Evolutionary conservation across 2,329 filamentous ascomycete species (phyloP).

Genomic region (Aspergillus fumigatiaffinis): DNA sequence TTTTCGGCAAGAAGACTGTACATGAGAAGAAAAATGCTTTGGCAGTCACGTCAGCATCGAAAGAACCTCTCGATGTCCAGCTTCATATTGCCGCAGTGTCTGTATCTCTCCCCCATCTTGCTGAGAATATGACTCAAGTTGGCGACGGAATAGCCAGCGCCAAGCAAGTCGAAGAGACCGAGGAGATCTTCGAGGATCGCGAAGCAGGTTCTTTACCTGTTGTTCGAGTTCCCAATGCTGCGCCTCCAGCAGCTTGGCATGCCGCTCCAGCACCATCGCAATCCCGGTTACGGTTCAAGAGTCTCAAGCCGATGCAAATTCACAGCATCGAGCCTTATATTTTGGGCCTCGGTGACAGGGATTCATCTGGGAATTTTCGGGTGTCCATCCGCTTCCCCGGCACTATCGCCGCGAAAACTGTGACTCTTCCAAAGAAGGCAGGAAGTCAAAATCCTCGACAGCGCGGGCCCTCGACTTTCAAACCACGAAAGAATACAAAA

Average conservation of each 20-base stretch:
- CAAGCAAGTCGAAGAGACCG: constrained; percentile 71
- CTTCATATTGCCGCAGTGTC: constrained; percentile 55
- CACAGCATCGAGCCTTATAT: constrained; percentile 45
- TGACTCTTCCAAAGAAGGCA: constrained; percentile 37
- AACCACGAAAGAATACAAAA: constrained; percentile 29
- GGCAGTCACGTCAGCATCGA: constrained; percentile 64
- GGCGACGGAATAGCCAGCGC: constrained; percentile 50
- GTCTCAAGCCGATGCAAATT: constrained; percentile 53
- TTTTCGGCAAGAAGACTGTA: constrained; percentile 61
- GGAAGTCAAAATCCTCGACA: constrained; percentile 21
- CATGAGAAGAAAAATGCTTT: constrained; percentile 52
- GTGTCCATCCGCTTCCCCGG: constrained; percentile 48
- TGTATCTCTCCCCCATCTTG: constrained; percentile 61
- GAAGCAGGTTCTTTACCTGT: constrained; percentile 74
- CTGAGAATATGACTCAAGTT: constrained; percentile 32
- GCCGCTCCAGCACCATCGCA: constrained; percentile 44
- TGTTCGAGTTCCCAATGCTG: constrained; percentile 62
- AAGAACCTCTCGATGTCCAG: constrained; percentile 60
- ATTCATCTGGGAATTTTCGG: constrained; percentile 33
- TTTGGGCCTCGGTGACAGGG: constrained; percentile 38
- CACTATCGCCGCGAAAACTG: constrained; percentile 38
- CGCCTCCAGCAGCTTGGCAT: constrained; percentile 61
- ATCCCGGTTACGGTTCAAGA: constrained; percentile 39
- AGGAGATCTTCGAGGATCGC: constrained; percentile 77
- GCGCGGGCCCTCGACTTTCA: constrained; percentile 25